phyloP scores from a whole-genome alignment of 2,329 filamentous ascomycete species.

The Exserohilum rostratum region DNA sequence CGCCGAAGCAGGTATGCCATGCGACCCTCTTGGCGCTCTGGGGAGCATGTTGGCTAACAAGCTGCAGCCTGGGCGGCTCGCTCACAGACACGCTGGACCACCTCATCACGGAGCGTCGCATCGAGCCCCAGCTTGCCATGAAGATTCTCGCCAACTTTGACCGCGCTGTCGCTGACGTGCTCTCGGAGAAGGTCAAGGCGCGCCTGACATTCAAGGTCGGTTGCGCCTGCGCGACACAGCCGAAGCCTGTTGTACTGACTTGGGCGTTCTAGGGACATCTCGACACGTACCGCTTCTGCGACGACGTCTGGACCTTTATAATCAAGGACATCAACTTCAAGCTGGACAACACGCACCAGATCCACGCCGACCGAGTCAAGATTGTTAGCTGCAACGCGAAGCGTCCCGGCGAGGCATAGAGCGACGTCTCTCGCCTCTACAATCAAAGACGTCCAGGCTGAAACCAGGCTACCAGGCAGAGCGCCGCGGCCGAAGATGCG shows the following conservation, averaged over 20 bases:
- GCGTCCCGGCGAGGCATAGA: slow-evolving; percentile 65
- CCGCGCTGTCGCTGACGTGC: slow-evolving; percentile 85
- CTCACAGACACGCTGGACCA: slow-evolving; percentile 97
- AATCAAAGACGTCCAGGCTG: neutral
- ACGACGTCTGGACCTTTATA: slow-evolving; percentile 99
- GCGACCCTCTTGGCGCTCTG: slow-evolving; percentile 10
- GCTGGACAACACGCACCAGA: slow-evolving; percentile 78
- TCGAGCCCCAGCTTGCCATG: slow-evolving; percentile 98
- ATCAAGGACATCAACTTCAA: slow-evolving; percentile 99
- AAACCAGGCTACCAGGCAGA: neutral
- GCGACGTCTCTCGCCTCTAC: neutral
- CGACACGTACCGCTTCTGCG: slow-evolving; percentile 98
- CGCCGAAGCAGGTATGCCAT: slow-evolving; percentile 87
- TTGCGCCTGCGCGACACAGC: slow-evolving; percentile 3
- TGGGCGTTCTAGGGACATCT: slow-evolving; percentile 75
- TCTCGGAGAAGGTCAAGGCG: slow-evolving; percentile 91
- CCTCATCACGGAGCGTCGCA: slow-evolving; percentile 89
- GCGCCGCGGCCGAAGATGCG: neutral
- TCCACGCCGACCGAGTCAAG: slow-evolving; percentile 91
- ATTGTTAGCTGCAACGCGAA: slow-evolving; percentile 98
- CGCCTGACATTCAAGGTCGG: slow-evolving; percentile 92
- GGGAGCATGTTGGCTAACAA: slow-evolving; percentile 33
- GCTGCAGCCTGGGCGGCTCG: slow-evolving; percentile 81
- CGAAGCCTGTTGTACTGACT: slow-evolving; percentile 21
- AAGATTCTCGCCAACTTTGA: slow-evolving; percentile 97